phyloP scores from a whole-genome alignment of 2,329 filamentous ascomycete genomes.

The Sporothrix pallida region DNA sequence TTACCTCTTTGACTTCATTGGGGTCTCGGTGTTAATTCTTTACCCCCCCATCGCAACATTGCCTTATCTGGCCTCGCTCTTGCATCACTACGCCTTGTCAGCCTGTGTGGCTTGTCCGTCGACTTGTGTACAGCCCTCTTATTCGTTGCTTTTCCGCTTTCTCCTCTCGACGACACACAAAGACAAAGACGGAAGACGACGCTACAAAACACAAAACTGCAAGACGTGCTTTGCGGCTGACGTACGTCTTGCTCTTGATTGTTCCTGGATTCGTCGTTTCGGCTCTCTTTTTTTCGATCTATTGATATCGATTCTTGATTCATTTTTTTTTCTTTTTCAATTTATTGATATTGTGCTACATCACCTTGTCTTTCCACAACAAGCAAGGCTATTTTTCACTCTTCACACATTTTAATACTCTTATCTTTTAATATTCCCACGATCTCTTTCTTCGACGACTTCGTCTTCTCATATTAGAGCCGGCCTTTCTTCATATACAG shows the following conservation, averaged over 20 bases:
- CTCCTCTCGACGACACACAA: neutral
- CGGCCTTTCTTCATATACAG: neutral
- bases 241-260: slow-evolving; percentile 2
- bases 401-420: neutral
- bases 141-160: neutral
- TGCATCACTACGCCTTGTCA: slow-evolving; percentile 21
- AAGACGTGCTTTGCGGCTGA: slow-evolving; percentile 29
- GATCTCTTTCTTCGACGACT: too few species aligned
- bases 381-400: neutral
- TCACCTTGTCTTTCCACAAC: neutral
- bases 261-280: neutral
- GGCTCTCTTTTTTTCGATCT: neutral
- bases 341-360: neutral
- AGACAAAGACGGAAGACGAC: too few species aligned
- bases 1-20: neutral
- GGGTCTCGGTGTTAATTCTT: neutral
- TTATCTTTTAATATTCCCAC: slow-evolving; percentile 2
- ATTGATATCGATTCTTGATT: neutral
- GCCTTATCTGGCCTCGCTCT: slow-evolving; percentile 10
- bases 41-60: neutral
- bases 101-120: slow-evolving; percentile 21
- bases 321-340: neutral
- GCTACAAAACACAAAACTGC: neutral
- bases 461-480: neutral
- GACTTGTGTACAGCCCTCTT: neutral